Base-by-base conservation (phyloP, 2,329 filamentous ascomycete species). In the Penicillium frequentans region DNA sequence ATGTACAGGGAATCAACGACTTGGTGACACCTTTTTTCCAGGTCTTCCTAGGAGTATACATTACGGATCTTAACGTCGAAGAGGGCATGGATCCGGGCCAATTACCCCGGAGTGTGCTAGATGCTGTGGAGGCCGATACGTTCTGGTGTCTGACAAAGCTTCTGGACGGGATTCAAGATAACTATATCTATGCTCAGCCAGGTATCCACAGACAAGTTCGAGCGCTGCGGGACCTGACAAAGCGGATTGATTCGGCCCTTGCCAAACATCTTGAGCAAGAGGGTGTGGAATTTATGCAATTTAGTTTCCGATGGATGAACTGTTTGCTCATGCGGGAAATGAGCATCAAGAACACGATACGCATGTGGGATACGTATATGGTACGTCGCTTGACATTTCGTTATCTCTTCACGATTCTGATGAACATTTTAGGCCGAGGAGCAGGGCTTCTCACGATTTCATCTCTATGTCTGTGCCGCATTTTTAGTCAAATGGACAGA, bases 311-410 rank as follows among this genome's bases (percentile, higher is more conserved):
- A 55, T 99, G 95, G 95, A 99, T 99, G 95, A 99, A 99, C 70
- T 99, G 95, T 74, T 84, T 99, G 52, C 81, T 99, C 63, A 99
- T 99, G 95, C 86, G 95, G 62, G 95, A 99, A 77, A 90, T 99
- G 63, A 96, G 90, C 71, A 93, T 99, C 56, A 90, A 88, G 73
- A 98, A 97, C 73, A 97, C 92, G 0, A 96, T 99, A 62, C 84
- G 95, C 66, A 99, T 99, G 95, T 99, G 95, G 95, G 95, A 99
- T 75, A 99, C 95, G 26, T 99, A 99, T 78, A 85, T 99, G 79
- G 93, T 97, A 80, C 77, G 51, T 54, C 23, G 21, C 14, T 39
- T 27, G n/a, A 19, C 13, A 11, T 27, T 48, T 3, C 6, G 14
- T 33, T 55, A 24, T n/a, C 29, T 29, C 46, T 26, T 42, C 3